Conservation (phyloP, 1,284 basidiomycete species). For the Takashimella koratensis region DNA sequence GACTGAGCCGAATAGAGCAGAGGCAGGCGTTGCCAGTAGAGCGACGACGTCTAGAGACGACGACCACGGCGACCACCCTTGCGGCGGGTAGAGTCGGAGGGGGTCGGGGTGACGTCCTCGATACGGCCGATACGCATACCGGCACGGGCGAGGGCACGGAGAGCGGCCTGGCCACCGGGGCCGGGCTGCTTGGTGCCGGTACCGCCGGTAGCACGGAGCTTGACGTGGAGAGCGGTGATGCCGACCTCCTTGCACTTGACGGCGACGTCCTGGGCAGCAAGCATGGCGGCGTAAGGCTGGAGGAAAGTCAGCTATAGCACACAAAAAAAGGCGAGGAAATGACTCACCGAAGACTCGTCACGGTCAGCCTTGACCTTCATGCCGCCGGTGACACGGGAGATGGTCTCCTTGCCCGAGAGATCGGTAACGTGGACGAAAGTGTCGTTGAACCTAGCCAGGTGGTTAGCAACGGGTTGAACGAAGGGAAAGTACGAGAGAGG, state of each 20-base stretch:
- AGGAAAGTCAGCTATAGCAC: too few relatives aligned
- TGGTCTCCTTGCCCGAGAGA: constrained; percentile 97
- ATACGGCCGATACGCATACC: constrained; percentile 99
- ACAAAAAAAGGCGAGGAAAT: too few relatives aligned
- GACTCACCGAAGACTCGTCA: constrained; percentile 81
- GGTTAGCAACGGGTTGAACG: too few relatives aligned
- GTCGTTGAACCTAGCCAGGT: constrained; percentile 76
- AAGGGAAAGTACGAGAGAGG: too few relatives aligned
- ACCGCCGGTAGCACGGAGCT: constrained; percentile 97
- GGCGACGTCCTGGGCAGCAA: constrained; percentile 97
- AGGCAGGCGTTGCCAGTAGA: not conserved
- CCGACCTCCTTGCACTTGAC: constrained; percentile 97
- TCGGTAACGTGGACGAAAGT: constrained; percentile 99
- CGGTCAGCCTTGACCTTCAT: constrained; percentile 99
- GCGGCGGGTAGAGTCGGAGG: constrained; percentile 94
- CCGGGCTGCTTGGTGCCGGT: constrained; percentile 99
- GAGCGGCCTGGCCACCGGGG: constrained; percentile 95
- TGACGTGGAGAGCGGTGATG: constrained; percentile 81
- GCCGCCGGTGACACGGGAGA: constrained; percentile 97
- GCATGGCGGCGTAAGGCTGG: constrained; percentile 91
- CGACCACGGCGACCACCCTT: constrained; percentile 99
- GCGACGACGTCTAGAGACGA: constrained; percentile 61
- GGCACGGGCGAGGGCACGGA: constrained; percentile 96
- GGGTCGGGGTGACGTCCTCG: constrained; percentile 91
- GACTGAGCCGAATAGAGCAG: constrained; percentile 1